phyloP scores from a whole-genome alignment of 768 basidiomycete species.

The Cystobasidium tubakii region DNA sequence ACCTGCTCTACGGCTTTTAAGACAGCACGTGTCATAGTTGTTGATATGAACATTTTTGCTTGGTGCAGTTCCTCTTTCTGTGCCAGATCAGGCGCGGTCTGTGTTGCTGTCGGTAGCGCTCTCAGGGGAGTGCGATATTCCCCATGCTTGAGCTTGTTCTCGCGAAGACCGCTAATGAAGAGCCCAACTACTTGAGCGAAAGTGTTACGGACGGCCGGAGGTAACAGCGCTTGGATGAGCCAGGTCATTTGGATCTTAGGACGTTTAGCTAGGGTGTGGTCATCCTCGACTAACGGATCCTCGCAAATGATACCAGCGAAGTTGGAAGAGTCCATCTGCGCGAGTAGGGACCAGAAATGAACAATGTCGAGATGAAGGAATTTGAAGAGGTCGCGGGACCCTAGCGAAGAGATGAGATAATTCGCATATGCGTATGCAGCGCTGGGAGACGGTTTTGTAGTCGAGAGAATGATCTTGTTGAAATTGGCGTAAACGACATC shows the following conservation, averaged over 20 bases:
- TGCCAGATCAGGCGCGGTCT: conserved; percentile 60
- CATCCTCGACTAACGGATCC: conserved; percentile 53
- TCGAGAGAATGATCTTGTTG: conserved; percentile 77
- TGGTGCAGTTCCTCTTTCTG: conserved; percentile 66
- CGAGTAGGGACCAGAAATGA: conserved; percentile 83
- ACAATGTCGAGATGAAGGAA: conserved; percentile 80
- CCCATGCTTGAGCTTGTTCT: conserved; percentile 58
- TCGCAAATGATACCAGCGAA: conserved; percentile 82
- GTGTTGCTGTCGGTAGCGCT: conserved; percentile 58
- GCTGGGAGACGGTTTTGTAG: conserved; percentile 83
- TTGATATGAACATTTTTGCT: conserved; percentile 68
- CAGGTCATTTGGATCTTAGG: conserved; percentile 71
- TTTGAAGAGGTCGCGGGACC: conserved; percentile 89
- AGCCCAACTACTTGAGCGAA: conserved; percentile 68
- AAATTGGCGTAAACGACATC: conserved; percentile 92
- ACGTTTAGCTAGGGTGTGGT: conserved; percentile 61
- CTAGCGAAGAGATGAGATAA: conserved; percentile 88
- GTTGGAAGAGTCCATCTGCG: conserved; percentile 95
- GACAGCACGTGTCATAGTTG: conserved; percentile 72
- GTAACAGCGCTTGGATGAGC: conserved; percentile 88
- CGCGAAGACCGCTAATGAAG: conserved; percentile 77
- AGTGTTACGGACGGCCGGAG: conserved; percentile 69
- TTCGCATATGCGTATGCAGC: conserved; percentile 92
- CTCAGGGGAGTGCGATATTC: conserved; percentile 67
- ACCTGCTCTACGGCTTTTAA: conserved; percentile 62